Percentiles rank a stretch among this genome's conserved stretches.
Conservation (phyloP, 495 filamentous ascomycete species). For the Beverwykella pulmonaria region DNA sequence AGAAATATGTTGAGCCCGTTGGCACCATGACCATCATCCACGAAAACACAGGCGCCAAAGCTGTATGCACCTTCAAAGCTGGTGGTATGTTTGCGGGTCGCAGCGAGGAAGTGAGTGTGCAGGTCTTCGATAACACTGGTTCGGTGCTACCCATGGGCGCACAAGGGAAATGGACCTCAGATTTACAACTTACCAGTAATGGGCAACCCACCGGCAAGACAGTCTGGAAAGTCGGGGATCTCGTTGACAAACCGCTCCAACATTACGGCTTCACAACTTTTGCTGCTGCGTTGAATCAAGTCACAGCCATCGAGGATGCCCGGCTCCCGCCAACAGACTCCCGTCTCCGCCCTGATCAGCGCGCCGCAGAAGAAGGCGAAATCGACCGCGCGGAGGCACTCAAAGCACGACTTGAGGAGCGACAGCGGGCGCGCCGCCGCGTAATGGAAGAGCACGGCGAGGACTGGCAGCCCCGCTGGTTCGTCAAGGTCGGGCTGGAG, state of each 20-base stretch:
- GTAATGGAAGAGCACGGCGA: slow-evolving; percentile 74
- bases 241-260: slow-evolving; percentile 73
- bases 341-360: slow-evolving; percentile 86
- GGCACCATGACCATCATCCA: slow-evolving; percentile 80
- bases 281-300: slow-evolving; percentile 83
- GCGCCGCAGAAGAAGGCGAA: slow-evolving; percentile 79
- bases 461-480: slow-evolving; percentile 77
- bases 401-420: slow-evolving; percentile 83
- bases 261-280: slow-evolving; percentile 88
- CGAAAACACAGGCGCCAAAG: slow-evolving; percentile 78
- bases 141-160: slow-evolving; percentile 63
- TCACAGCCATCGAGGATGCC: slow-evolving; percentile 74
- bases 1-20: slow-evolving; percentile 97
- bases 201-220: slow-evolving; percentile 54
- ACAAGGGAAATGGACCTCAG: slow-evolving; percentile 80
- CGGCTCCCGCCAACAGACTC: slow-evolving; percentile 79
- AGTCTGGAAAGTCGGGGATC: slow-evolving; percentile 73
- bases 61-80: slow-evolving; percentile 80
- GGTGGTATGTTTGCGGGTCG: slow-evolving; percentile 96
- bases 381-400: slow-evolving; percentile 81
- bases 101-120: slow-evolving; percentile 82
- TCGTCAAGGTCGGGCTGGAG: slow-evolving; percentile 59
- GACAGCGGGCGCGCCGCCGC: slow-evolving; percentile 73
- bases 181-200: slow-evolving; percentile 62
- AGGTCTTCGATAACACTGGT: slow-evolving; percentile 67